Evolutionary conservation across 768 basidiomycete species (phyloP).

Genomic region (Amanita molliuscula): DNA sequence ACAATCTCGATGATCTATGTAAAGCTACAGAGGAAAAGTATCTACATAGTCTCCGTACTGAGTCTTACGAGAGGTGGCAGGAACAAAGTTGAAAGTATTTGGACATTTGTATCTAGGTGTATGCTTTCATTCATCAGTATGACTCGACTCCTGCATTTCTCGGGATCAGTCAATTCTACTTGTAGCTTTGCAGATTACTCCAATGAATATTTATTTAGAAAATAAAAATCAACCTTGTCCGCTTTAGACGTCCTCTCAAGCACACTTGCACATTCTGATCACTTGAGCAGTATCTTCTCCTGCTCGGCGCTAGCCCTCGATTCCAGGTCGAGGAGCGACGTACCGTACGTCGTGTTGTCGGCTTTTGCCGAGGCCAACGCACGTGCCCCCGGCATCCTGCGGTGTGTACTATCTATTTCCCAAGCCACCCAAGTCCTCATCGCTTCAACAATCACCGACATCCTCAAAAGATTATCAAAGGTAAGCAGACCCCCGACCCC

Average conservation of each 20-base stretch:
- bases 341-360: no score
- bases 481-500: background rate
- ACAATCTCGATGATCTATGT: constrained; percentile 70
- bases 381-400: constrained; percentile 17
- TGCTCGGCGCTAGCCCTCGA: background rate
- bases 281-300: background rate
- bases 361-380: no score
- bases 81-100: constrained; percentile 43
- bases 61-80: constrained; percentile 55
- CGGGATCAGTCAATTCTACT: no score
- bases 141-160: no score
- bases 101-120: no score
- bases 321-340: no score
- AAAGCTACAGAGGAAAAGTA: constrained; percentile 64
- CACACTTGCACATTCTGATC: background rate
- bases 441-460: background rate
- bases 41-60: constrained; percentile 40
- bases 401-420: constrained; percentile 17
- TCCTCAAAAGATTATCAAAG: background rate
- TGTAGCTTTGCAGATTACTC: no score
- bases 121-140: no score
- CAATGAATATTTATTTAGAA: no score
- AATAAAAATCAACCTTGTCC: background rate
- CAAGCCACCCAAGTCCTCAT: constrained; percentile 14
- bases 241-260: background rate